A percentile compares a stretch with the other conserved stretches of the same genome.
Conservation (phyloP, 148 eudicot genomes). For the Silene uniflora region DNA sequence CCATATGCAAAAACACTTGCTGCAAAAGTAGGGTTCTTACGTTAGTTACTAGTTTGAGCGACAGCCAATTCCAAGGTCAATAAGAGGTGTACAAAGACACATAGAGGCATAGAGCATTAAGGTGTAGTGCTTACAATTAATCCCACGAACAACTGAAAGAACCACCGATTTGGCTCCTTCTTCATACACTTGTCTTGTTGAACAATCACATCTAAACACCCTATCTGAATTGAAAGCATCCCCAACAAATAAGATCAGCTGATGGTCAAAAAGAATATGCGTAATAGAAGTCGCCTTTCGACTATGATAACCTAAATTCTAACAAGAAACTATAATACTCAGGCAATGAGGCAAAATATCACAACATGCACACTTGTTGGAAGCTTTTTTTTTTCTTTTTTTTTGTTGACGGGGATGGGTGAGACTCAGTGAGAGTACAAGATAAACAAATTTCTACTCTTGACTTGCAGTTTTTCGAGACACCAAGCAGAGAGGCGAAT, state of each 20-base stretch:
- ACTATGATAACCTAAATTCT: neutral
- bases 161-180: slow-evolving; percentile 89
- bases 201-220: slow-evolving; percentile 65
- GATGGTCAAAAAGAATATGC: neutral
- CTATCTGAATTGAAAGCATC: slow-evolving; percentile 49
- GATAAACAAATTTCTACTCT: no score
- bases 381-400: neutral
- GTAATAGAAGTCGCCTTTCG: neutral
- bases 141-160: slow-evolving; percentile 74
- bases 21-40: slow-evolving; percentile 28
- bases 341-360: neutral
- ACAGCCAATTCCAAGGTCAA: slow-evolving; percentile 15
- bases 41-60: slow-evolving; percentile 7
- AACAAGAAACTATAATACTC: neutral
- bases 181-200: slow-evolving; percentile 85
- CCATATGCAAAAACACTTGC: slow-evolving; percentile 98
- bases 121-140: slow-evolving; percentile 67
- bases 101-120: neutral
- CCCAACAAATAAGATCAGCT: slow-evolving; percentile 24
- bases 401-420: neutral
- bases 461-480: neutral
- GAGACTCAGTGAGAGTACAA: neutral
- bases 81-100: slow-evolving; percentile 10
- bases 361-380: neutral
- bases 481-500: neutral